Evolutionary conservation across 2,329 filamentous ascomycete genomes (phyloP).

Genomic region (Penicillium hesseltinei): DNA sequence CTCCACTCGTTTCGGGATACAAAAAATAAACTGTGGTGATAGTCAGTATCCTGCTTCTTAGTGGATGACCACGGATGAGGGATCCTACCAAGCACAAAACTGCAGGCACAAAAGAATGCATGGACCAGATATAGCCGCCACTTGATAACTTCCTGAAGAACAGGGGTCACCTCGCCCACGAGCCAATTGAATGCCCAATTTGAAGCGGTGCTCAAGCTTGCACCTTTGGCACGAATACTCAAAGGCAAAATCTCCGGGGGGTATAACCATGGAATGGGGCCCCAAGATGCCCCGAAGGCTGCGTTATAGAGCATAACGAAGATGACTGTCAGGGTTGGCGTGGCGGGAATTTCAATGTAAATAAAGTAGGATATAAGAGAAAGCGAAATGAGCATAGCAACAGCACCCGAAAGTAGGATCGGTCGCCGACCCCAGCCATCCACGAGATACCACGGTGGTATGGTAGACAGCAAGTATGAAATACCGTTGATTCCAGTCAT

Average conservation of each 20-base stretch:
- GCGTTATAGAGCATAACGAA: conserved; percentile 99
- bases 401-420: conserved; percentile 83
- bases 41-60: conserved; percentile 3
- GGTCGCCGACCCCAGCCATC: conserved; percentile 86
- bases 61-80: neutral
- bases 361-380: conserved; percentile 94
- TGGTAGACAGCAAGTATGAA: conserved; percentile 85
- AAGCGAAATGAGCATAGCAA: conserved; percentile 84
- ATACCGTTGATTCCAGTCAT: conserved; percentile 97
- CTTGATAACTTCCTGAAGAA: conserved; percentile 85
- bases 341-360: conserved; percentile 73
- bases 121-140: conserved; percentile 95
- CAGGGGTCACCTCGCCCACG: conserved; percentile 90
- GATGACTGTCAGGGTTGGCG: conserved; percentile 80
- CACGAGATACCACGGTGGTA: conserved; percentile 96
- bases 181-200: conserved; percentile 99
- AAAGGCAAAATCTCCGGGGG: conserved; percentile 97
- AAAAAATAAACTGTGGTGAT: conserved; percentile 78
- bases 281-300: conserved; percentile 96
- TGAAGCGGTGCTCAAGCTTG: conserved; percentile 89
- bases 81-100: conserved; percentile 89
- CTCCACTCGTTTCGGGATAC: conserved; percentile 94
- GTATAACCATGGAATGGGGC: conserved; percentile 96
- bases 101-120: conserved; percentile 92
- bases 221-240: conserved; percentile 95